phyloP scores from a whole-genome alignment of 257 asterid species.

The Cynanchum wilfordii region DNA sequence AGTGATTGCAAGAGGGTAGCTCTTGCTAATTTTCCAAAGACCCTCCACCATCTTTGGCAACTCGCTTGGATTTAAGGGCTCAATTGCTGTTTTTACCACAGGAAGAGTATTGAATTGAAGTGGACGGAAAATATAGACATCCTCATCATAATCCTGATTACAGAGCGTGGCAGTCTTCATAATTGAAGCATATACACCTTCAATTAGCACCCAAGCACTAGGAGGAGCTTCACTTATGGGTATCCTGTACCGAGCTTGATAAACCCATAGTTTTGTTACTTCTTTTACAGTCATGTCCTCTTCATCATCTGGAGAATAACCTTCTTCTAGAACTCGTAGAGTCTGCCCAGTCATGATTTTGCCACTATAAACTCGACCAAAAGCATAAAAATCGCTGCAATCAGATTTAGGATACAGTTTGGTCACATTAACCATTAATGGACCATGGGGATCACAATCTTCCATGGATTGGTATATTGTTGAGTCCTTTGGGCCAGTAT shows the following conservation, averaged over 20 bases:
- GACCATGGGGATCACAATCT: constrained; percentile 80
- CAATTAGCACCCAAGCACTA: constrained; percentile 98
- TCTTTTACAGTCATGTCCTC: constrained; percentile 98
- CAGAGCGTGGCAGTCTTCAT: constrained; percentile 98
- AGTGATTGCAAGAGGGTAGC: constrained; percentile 95
- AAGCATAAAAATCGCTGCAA: constrained; percentile 93
- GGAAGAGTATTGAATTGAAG: constrained; percentile 96
- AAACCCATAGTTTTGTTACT: constrained; percentile 91
- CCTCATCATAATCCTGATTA: constrained; percentile 72
- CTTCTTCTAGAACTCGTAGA: constrained; percentile 91
- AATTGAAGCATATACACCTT: constrained; percentile 98
- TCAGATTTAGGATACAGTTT: constrained; percentile 93
- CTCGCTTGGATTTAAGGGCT: constrained; percentile 96
- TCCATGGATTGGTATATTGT: constrained; percentile 70
- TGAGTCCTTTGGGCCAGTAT: constrained; percentile 83
- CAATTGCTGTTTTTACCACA: constrained; percentile 96
- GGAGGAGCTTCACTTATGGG: constrained; percentile 94
- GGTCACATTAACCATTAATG: constrained; percentile 86
- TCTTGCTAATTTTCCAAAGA: constrained; percentile 94
- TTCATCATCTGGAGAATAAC: constrained; percentile 97
- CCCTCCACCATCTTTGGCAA: constrained; percentile 99
- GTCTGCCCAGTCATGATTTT: constrained; percentile 88
- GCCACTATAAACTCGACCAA: constrained; percentile 96
- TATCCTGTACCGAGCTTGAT: constrained; percentile 97
- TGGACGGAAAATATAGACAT: constrained; percentile 81